Base-by-base conservation (phyloP, 768 basidiomycete species). In the Boletales sp. region DNA sequence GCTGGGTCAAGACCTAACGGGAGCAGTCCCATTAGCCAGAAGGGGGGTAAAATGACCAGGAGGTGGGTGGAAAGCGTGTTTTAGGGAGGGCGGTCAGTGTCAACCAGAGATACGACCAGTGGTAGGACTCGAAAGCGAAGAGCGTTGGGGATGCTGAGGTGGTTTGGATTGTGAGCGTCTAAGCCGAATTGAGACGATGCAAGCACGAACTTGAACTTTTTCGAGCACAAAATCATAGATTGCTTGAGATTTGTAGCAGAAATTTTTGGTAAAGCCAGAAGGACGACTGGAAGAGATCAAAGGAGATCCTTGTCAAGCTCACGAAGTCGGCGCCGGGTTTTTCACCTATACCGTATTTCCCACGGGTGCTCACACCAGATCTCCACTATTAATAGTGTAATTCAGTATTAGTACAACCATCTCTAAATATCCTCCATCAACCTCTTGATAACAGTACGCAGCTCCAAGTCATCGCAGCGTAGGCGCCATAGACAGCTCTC, bases 71-170 rank as follows among this genome's bases (percentile, higher is more conserved):
- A 53, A 38, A 19, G 38, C 34, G 31, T 63, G 70, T 69, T 71
- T 80, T 85, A 90, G 78, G 88, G 88, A 64, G 88, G 88, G 57
- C 83, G 74, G 76, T 90, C 86, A 46, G 80, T 81, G 79, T 82
- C 82, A 66, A 83, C 71, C 58, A 82, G 72, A 68, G 71, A 62
- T 68, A 73, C 75, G 53, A 70, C 78, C 72, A 81, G 78, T 58
- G 84, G 86, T 7, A 28, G 25, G 25, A 28, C 25, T 67, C 73
- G 75, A 68, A 83, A 78, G 70, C 13, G 42, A 49, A 79, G 74
- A 77, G 81, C 75, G 70, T 69, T 74, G 76, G 46, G 47, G 59
- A 64, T 68, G 54, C 68, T 72, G 53, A 6, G 38, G 31, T 9
- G 17, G 34, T 37, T 18, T 14, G 35, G 4, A 36, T 8, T 14